Evolutionary conservation across 495 filamentous ascomycete species (phyloP).

Genomic region (Tetracladium setigerum): DNA sequence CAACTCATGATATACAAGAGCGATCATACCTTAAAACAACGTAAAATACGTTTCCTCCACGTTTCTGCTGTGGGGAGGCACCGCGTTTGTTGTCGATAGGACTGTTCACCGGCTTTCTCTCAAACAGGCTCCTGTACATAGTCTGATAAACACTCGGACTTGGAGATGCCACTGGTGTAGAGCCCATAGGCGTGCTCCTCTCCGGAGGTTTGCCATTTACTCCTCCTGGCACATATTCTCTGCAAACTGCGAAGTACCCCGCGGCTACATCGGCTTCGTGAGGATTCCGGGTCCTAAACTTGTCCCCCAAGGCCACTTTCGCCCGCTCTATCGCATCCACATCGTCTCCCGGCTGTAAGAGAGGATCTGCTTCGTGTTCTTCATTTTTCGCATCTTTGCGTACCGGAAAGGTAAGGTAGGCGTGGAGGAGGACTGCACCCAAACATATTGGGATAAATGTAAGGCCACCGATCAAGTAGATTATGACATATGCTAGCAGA

Average conservation of each 20-base stretch:
- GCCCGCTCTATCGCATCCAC: slow-evolving; percentile 35
- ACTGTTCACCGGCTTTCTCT: slow-evolving; percentile 56
- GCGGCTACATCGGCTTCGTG: slow-evolving; percentile 80
- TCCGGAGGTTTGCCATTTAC: slow-evolving; percentile 91
- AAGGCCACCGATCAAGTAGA: slow-evolving; percentile 84
- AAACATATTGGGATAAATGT: slow-evolving; percentile 80
- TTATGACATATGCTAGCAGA: slow-evolving; percentile 59
- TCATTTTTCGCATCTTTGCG: slow-evolving; percentile 24
- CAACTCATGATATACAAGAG: neutral
- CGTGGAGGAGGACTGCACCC: slow-evolving; percentile 54
- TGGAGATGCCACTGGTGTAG: slow-evolving; percentile 54
- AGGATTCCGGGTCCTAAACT: slow-evolving; percentile 33
- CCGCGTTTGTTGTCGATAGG: slow-evolving; percentile 37
- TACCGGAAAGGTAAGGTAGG: slow-evolving; percentile 59
- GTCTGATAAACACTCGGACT: slow-evolving; percentile 93
- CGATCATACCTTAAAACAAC: slow-evolving; percentile 70
- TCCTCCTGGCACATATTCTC: slow-evolving; percentile 84
- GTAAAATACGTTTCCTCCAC: slow-evolving; percentile 85
- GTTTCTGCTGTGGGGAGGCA: slow-evolving; percentile 58
- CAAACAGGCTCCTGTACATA: slow-evolving; percentile 96
- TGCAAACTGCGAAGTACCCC: slow-evolving; percentile 90
- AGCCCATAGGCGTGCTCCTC: slow-evolving; percentile 71
- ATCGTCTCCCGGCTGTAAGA: slow-evolving; percentile 42
- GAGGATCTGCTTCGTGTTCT: slow-evolving; percentile 20
- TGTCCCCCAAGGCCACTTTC: slow-evolving; percentile 39